Base-by-base conservation (phyloP, 495 filamentous ascomycete genomes). In the Aspergillus conjunctus region DNA sequence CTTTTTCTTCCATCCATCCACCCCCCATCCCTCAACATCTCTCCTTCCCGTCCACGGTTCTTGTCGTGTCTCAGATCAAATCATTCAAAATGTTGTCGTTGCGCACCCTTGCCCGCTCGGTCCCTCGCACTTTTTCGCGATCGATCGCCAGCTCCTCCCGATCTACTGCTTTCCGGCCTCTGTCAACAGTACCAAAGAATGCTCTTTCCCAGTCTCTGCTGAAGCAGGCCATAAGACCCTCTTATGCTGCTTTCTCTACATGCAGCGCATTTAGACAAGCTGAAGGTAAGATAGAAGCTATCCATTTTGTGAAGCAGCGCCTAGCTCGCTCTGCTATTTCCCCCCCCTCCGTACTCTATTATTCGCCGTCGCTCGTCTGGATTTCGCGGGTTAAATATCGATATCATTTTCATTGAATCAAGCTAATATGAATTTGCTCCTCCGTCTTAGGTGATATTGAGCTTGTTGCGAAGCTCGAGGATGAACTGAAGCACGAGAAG, bases 211-310 rank as follows among this genome's bases (percentile, higher is more conserved):
- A 81, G 62, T 77, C 82, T 33, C 77, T 79, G 59, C 77, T 76
- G 76, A 80, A 79, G 71, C 77, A 79, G 71, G 65, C 71, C 18
- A 72, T 79, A 64, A 81, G 77, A 65, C 80, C 85, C 59, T 79
- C 80, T 67, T 79, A 83, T 60, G 84, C 88, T 50, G 80, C 88
- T 44, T 94, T 95, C 76, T 92, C 90, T 0, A 91, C 88, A 15
- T 84, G 89, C 17, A 74, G 80, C 45, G 71, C 79, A 39, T 80
- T 85, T 70, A 75, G 77, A 54, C 81, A 83, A 26, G 84, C 81
- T 54, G 87, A 91, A 66, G 74, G 82, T 84, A 73, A 66, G 75
- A 55, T n/a, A 10, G 44, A 18, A 17, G 15, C 6, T 48, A 22
- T 48, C 10, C 5, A 8, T 20, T 20, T 4, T 3, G 44, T 20